Base-by-base conservation (phyloP, 2,329 filamentous ascomycete genomes). In the Rutstroemia sp. region DNA sequence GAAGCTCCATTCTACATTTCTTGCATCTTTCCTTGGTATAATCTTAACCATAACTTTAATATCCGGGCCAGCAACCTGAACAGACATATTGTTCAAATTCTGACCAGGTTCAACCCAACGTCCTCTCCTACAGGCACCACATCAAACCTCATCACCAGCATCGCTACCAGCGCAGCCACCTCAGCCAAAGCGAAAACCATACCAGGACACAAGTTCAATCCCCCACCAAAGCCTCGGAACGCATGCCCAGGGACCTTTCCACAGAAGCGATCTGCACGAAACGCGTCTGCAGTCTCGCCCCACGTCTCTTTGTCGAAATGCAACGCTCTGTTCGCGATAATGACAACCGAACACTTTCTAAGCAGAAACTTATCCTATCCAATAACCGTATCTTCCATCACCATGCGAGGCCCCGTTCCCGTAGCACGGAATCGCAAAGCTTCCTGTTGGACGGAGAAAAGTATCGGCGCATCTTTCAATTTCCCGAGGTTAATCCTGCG, bases 221-320 rank as follows among this genome's bases (percentile, higher is more conserved):
- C 53, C 2, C 53, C 45, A n/a, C 46, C 53, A 37, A 55, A 55
- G 10, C 37, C 46, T 16, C 53, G 53, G 21, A 55, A 55, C 34
- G 46, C 53, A 38, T n/a, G 14, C 25, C 16, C 16, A 19, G 16
- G 39, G 3, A 47, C 19, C 4, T 34, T 19, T 37, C 4, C 30
- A 10, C 19, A 25, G 30, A 54, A 54, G 4, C 44, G 21, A 30
- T 48, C 21, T 14, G 27, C 44, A 27, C n/a, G 44, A n/a, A 54
- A 54, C 21, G 4, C 16, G n/a, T 48, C n/a, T 17, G 38, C 46
- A 14, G 21, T 27, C 7, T 48, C 44, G 7, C 34, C 44, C 44
- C 44, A 54, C 5, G 21, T 27, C n/a, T 48, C 5, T 14, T 48
- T 23, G 9, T 48, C 34, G 10, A 42, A 48, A 25, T 42, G 30